Evolutionary conservation across 1,284 basidiomycete genomes (phyloP).

Genomic region (Sanghuangporus baumii): DNA sequence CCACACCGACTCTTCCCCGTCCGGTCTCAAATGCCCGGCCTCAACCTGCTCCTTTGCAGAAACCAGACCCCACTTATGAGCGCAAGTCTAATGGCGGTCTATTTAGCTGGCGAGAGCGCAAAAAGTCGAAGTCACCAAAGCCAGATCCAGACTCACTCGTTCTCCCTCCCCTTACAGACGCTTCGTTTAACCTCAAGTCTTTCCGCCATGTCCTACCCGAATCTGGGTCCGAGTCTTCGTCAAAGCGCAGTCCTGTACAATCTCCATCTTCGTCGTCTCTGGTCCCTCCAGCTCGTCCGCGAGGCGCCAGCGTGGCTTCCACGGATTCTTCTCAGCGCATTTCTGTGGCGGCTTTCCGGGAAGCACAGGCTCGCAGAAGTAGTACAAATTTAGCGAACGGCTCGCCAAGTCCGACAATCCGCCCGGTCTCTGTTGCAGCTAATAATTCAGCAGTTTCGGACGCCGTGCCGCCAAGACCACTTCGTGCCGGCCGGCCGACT

Average conservation of each 20-base stretch:
- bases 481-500: slow-evolving; percentile 2
- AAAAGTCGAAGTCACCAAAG: slow-evolving; percentile 17
- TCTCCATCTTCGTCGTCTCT: slow-evolving; percentile 22
- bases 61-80: background rate
- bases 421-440: slow-evolving; percentile 25
- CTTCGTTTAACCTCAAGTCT: slow-evolving; percentile 53
- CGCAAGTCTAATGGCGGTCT: slow-evolving; percentile 17
- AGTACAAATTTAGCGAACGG: slow-evolving; percentile 55
- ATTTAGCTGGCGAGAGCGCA: slow-evolving; percentile 20
- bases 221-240: slow-evolving; percentile 29
- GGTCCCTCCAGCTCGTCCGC: slow-evolving; percentile 35
- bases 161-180: slow-evolving; percentile 21
- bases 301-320: slow-evolving; percentile 50
- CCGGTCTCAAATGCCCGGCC: slow-evolving; percentile 3
- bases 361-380: slow-evolving; percentile 64
- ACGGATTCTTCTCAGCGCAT: slow-evolving; percentile 63
- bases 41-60: slow-evolving; percentile 12
- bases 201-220: slow-evolving; percentile 56
- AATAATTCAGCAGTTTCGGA: slow-evolving; percentile 14
- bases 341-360: slow-evolving; percentile 71
- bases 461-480: slow-evolving; percentile 18
- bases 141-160: slow-evolving; percentile 3
- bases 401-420: slow-evolving; percentile 42
- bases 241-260: slow-evolving; percentile 21
- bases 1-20: slow-evolving; percentile 11